phyloP scores from a whole-genome alignment of 371 early-diverging fungal species.

The Actinomortierella wolfii region DNA sequence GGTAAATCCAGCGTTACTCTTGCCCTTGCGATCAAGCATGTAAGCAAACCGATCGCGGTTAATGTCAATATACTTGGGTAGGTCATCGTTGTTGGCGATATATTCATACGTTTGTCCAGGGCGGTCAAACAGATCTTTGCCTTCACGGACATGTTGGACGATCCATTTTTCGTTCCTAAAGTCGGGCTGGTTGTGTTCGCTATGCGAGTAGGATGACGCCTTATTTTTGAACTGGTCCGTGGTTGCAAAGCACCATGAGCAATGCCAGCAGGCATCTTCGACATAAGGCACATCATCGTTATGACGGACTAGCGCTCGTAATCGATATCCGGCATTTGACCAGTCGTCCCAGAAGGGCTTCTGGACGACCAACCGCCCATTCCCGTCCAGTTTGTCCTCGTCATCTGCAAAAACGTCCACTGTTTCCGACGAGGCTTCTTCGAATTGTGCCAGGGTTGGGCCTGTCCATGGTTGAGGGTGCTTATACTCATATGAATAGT shows the following conservation, averaged over 20 bases:
- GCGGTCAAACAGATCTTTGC: slow-evolving; percentile 18
- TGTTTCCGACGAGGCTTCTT: background rate
- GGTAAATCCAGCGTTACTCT: slow-evolving; percentile 1
- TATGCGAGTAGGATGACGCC: slow-evolving; percentile 14
- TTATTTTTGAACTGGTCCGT: slow-evolving; percentile 11
- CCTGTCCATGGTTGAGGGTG: background rate
- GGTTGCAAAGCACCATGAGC: slow-evolving; percentile 18
- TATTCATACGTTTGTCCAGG: background rate
- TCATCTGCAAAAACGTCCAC: no score
- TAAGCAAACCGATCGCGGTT: background rate
- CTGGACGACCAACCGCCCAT: no score
- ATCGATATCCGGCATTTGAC: background rate
- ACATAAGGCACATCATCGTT: background rate
- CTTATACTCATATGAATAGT: slow-evolving; percentile 7
- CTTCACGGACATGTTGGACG: slow-evolving; percentile 10
- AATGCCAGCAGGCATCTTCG: slow-evolving; percentile 13
- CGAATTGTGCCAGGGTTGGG: background rate
- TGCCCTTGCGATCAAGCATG: background rate
- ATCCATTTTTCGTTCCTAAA: slow-evolving; percentile 10
- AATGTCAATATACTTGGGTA: background rate
- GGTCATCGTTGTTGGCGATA: slow-evolving; percentile 1
- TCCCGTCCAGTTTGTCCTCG: no score
- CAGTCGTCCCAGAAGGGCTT: background rate
- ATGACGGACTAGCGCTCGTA: background rate
- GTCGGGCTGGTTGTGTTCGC: slow-evolving; percentile 7